Evolutionary conservation across 371 early-diverging fungal species (phyloP).

Genomic region (Enteropsectra breve): DNA sequence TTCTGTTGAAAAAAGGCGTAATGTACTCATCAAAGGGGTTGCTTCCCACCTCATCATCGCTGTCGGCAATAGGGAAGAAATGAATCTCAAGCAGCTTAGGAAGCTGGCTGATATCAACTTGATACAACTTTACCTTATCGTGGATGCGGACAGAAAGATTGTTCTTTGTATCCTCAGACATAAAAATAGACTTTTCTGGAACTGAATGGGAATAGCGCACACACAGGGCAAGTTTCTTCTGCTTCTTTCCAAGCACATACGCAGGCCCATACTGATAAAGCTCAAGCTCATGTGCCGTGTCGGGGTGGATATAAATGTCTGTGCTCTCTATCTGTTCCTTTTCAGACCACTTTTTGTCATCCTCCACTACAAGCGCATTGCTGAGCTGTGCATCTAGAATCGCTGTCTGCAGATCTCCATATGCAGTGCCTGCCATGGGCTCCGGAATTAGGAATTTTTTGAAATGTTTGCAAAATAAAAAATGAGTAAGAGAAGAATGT

Average conservation of each 20-base stretch:
- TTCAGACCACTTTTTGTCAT: neutral
- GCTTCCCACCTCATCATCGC: slow-evolving; percentile 86
- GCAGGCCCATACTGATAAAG: slow-evolving; percentile 61
- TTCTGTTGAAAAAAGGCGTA: slow-evolving; percentile 86
- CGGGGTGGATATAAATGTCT: slow-evolving; percentile 49
- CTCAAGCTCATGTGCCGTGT: slow-evolving; percentile 41
- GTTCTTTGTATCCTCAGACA: slow-evolving; percentile 73
- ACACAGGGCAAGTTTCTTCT: slow-evolving; percentile 84
- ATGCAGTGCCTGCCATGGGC: too few relatives aligned
- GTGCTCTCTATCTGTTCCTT: slow-evolving; percentile 21
- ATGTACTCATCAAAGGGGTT: slow-evolving; percentile 88
- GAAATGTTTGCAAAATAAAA: too few relatives aligned
- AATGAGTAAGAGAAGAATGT: too few relatives aligned
- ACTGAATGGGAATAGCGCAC: slow-evolving; percentile 77
- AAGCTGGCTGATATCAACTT: slow-evolving; percentile 72
- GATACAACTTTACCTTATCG: slow-evolving; percentile 87
- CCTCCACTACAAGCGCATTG: slow-evolving; percentile 46
- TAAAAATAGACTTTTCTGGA: slow-evolving; percentile 76
- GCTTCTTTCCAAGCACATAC: slow-evolving; percentile 89
- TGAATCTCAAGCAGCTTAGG: slow-evolving; percentile 83
- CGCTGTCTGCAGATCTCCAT: too few relatives aligned
- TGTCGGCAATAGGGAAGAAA: slow-evolving; percentile 92
- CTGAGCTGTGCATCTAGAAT: slow-evolving; percentile 55
- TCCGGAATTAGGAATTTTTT: too few relatives aligned
- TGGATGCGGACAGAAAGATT: slow-evolving; percentile 90